Percentiles rank a stretch among this genome's conserved stretches.
Conservation (phyloP, 2,329 filamentous ascomycete species). For the Diaporthe australafricana region DNA sequence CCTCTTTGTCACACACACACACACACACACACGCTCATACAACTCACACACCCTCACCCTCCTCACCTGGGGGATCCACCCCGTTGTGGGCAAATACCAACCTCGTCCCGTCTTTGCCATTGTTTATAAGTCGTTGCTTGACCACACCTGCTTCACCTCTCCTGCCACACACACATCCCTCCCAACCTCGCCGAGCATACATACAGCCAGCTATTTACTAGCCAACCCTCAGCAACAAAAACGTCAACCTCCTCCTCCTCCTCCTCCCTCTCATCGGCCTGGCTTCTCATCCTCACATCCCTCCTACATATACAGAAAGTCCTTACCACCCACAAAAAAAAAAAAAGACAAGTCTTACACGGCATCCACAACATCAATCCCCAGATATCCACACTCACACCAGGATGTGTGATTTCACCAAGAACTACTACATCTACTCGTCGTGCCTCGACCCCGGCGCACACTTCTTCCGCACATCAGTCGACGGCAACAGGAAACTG, state of each 20-base stretch:
- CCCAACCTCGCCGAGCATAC: not conserved
- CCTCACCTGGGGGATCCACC: conserved; percentile 15
- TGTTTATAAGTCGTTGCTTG: conserved; percentile 30
- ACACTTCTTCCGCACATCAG: conserved; percentile 77
- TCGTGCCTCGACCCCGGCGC: conserved; percentile 75
- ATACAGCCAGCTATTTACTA: not conserved
- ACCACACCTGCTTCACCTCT: conserved; percentile 11
- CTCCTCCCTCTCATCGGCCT: not conserved
- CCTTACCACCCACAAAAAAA: not conserved
- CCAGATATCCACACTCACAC: not conserved
- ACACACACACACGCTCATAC: not conserved
- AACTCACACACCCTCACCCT: not conserved
- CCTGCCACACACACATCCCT: not conserved
- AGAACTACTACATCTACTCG: conserved; percentile 83
- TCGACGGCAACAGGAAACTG: conserved; percentile 72
- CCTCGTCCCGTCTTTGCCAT: conserved; percentile 22
- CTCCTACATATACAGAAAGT: not conserved
- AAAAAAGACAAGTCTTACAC: not conserved
- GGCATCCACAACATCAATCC: not conserved
- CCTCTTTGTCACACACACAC: conserved; percentile 22
- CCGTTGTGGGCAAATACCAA: not conserved
- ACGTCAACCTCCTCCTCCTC: not conserved
- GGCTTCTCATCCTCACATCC: not conserved
- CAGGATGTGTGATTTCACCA: conserved; percentile 74
- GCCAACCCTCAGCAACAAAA: not conserved